Conservation (phyloP, 495 filamentous ascomycete genomes). For the Neurospora sp. region DNA sequence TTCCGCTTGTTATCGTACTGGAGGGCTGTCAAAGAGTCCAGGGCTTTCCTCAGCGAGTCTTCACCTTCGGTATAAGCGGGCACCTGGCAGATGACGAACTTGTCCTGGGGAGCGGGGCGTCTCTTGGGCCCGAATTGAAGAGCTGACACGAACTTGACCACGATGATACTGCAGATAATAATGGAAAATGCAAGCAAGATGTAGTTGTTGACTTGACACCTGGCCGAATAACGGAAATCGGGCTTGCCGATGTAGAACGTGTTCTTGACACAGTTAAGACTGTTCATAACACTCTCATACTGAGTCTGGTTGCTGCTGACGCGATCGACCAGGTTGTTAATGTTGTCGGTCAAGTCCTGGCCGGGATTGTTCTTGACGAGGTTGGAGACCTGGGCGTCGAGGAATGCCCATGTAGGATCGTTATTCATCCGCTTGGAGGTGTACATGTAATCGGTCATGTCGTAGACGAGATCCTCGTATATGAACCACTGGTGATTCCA, state of each 20-base stretch:
- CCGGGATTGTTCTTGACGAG: slow-evolving; percentile 68
- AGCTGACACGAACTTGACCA: slow-evolving; percentile 86
- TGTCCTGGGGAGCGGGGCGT: slow-evolving; percentile 83
- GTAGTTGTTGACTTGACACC: slow-evolving; percentile 85
- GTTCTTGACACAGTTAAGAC: slow-evolving; percentile 69
- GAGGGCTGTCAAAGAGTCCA: slow-evolving; percentile 88
- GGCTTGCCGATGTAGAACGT: slow-evolving; percentile 72
- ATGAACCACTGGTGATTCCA: slow-evolving; percentile 70
- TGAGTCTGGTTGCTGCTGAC: slow-evolving; percentile 27
- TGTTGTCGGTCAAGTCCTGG: slow-evolving; percentile 58
- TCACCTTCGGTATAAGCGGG: slow-evolving; percentile 98
- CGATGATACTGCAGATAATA: slow-evolving; percentile 67
- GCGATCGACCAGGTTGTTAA: slow-evolving; percentile 37
- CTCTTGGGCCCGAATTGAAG: slow-evolving; percentile 90
- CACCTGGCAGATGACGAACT: slow-evolving; percentile 97
- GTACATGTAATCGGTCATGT: slow-evolving; percentile 83
- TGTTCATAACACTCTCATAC: slow-evolving; percentile 39
- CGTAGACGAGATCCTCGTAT: slow-evolving; percentile 65
- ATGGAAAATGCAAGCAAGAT: slow-evolving; percentile 80
- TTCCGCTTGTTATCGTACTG: slow-evolving; percentile 98
- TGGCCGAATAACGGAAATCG: slow-evolving; percentile 70
- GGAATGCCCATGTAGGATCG: slow-evolving; percentile 48
- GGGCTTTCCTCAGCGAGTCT: slow-evolving; percentile 79
- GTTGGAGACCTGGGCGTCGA: slow-evolving; percentile 52
- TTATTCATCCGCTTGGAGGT: slow-evolving; percentile 47